phyloP scores from a whole-genome alignment of 2,329 filamentous ascomycete genomes.

The Tolypocladium tundrense region DNA sequence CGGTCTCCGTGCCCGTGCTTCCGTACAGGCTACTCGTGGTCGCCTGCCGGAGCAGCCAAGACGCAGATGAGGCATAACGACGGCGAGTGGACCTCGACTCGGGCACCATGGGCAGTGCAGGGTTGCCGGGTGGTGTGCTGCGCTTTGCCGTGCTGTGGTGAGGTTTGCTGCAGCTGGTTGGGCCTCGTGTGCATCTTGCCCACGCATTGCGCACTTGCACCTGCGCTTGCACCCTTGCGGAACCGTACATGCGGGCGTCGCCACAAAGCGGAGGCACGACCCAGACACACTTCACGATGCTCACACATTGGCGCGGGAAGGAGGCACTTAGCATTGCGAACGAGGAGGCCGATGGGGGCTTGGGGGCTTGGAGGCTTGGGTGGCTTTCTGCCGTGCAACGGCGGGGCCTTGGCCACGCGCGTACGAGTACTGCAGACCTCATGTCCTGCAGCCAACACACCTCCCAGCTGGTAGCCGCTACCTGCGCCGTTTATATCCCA shows the following conservation, averaged over 20 bases:
- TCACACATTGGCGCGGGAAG: background rate
- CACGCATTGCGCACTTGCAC: background rate
- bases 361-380: background rate
- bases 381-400: background rate
- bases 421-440: background rate
- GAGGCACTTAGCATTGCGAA: background rate
- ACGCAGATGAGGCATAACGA: background rate
- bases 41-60: background rate
- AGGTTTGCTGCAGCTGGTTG: background rate
- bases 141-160: background rate
- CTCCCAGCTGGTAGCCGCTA: background rate
- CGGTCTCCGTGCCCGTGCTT: background rate
- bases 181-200: background rate
- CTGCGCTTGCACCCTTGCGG: background rate
- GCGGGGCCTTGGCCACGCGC: background rate
- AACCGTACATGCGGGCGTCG: background rate
- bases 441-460: background rate
- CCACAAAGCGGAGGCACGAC: background rate
- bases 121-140: background rate
- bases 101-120: background rate
- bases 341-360: background rate
- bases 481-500: background rate
- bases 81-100: background rate
- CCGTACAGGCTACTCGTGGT: background rate
- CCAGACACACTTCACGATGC: background rate